phyloP scores from a whole-genome alignment of 352 stramenopile genomes.

The Thalassiosira gravida region DNA sequence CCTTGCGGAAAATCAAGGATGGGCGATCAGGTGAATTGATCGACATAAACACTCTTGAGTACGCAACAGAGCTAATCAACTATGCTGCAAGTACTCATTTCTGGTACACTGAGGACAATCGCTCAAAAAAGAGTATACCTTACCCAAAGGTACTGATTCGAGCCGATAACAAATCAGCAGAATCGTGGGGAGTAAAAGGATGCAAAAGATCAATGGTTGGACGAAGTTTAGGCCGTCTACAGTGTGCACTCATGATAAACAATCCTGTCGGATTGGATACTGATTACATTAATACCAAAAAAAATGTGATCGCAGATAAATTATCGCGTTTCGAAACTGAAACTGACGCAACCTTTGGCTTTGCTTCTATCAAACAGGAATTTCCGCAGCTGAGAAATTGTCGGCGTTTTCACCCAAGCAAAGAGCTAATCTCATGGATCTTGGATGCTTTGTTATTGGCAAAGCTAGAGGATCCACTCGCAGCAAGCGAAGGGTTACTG shows the following conservation, averaged over 20 bases:
- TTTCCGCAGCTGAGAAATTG: slow-evolving; percentile 36
- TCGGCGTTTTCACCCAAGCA: slow-evolving; percentile 31
- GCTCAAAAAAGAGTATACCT: neutral
- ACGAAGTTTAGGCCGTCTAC: slow-evolving; percentile 17
- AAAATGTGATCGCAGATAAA: slow-evolving; percentile 49
- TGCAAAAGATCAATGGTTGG: slow-evolving; percentile 33
- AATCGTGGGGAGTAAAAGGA: slow-evolving; percentile 36
- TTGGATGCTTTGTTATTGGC: slow-evolving; percentile 31
- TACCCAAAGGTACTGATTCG: slow-evolving; percentile 20
- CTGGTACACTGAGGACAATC: neutral
- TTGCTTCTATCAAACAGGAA: slow-evolving; percentile 26
- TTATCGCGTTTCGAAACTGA: slow-evolving; percentile 40
- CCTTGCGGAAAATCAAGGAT: slow-evolving; percentile 10
- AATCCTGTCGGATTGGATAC: slow-evolving; percentile 38
- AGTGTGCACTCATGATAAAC: slow-evolving; percentile 50
- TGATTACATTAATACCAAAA: slow-evolving; percentile 20
- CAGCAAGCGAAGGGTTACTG: slow-evolving; percentile 25
- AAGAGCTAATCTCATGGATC: slow-evolving; percentile 33
- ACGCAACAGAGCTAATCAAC: slow-evolving; percentile 33
- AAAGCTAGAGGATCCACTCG: slow-evolving; percentile 23
- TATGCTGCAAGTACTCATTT: slow-evolving; percentile 18
- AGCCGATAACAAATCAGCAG: slow-evolving; percentile 37
- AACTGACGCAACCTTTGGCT: slow-evolving; percentile 17
- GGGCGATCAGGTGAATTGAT: slow-evolving; percentile 7
- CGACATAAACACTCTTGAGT: slow-evolving; percentile 35